A percentile compares a stretch with the other conserved stretches of the same genome.
Evolutionary conservation across 2,329 filamentous ascomycete species (phyloP).

Genomic region (Botrytis pseudocinerea): DNA sequence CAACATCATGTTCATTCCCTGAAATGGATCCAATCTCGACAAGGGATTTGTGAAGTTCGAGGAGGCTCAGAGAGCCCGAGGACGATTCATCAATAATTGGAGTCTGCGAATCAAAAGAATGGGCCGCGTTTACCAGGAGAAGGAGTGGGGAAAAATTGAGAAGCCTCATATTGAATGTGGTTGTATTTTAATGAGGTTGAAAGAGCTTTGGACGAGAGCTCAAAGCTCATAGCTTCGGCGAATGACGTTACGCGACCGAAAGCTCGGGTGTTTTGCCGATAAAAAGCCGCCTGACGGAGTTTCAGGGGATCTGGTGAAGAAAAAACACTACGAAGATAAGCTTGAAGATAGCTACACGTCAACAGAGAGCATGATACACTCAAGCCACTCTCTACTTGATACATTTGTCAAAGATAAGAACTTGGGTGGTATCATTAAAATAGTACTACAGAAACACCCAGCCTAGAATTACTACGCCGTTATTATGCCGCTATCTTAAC

Average conservation of each 20-base stretch:
- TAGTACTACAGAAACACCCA: background rate
- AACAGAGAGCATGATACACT: background rate
- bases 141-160: slow-evolving; percentile 23
- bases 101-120: slow-evolving; percentile 29
- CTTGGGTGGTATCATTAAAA: slow-evolving; percentile 19
- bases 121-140: slow-evolving; percentile 27
- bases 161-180: slow-evolving; percentile 31
- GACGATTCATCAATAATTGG: slow-evolving; percentile 26
- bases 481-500: slow-evolving; percentile 13
- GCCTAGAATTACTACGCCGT: background rate
- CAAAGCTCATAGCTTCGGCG: slow-evolving; percentile 4
- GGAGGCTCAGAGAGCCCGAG: slow-evolving; percentile 42
- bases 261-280: background rate
- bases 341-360: background rate
- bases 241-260: slow-evolving; percentile 1
- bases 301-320: background rate
- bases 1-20: slow-evolving; percentile 59
- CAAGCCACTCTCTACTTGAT: background rate
- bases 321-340: background rate
- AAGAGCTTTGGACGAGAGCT: background rate
- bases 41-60: slow-evolving; percentile 64
- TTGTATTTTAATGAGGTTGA: slow-evolving; percentile 1
- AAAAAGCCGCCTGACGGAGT: background rate
- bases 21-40: slow-evolving; percentile 63
- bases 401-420: background rate